Evolutionary conservation across 2,329 filamentous ascomycete genomes (phyloP).

Genomic region (Talaromyces islandicus): DNA sequence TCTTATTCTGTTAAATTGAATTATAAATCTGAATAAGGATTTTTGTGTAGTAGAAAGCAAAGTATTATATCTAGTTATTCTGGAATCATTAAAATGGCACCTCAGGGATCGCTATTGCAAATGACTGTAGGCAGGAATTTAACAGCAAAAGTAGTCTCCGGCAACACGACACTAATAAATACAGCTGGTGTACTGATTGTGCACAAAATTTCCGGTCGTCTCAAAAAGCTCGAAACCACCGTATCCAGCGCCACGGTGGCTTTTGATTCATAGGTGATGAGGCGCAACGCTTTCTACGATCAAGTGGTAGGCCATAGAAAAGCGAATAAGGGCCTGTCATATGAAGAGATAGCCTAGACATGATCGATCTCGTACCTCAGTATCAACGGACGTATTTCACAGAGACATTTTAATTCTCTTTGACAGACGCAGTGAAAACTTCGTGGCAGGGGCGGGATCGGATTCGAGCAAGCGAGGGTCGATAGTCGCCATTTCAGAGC

Average conservation of each 20-base stretch:
- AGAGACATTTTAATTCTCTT: too few species aligned
- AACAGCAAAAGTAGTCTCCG: neutral
- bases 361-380: too few species aligned
- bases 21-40: neutral
- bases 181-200: neutral
- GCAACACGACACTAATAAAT: neutral
- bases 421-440: too few species aligned
- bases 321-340: too few species aligned
- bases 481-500: conserved; percentile 14
- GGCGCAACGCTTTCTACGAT: too few species aligned
- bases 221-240: neutral
- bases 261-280: too few species aligned
- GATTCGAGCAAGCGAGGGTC: conserved; percentile 1
- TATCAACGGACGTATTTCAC: too few species aligned
- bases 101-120: neutral
- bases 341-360: too few species aligned
- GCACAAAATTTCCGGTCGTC: neutral
- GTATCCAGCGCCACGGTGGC: neutral
- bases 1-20: neutral
- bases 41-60: neutral
- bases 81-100: neutral
- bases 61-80: neutral
- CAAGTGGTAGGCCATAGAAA: too few species aligned
- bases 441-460: neutral
- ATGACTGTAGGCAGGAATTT: neutral